phyloP scores from a whole-genome alignment of 257 asterid genomes.

The Plectranthus barbatus region DNA sequence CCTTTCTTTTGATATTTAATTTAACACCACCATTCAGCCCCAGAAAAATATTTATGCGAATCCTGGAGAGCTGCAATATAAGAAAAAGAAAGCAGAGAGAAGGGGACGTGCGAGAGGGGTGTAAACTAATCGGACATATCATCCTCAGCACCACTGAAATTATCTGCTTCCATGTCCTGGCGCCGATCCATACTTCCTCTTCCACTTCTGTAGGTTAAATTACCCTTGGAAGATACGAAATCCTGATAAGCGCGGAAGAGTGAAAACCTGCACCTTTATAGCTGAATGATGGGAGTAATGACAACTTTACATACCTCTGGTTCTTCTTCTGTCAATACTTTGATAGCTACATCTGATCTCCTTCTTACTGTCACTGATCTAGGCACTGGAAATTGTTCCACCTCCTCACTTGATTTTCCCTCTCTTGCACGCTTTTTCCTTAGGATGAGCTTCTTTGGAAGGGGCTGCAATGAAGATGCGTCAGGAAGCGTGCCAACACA shows the following conservation, averaged over 20 bases:
- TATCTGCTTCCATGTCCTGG: conserved; percentile 49
- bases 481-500: background rate
- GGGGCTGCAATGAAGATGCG: conserved; percentile 39
- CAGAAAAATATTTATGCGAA: no score
- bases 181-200: conserved; percentile 27
- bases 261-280: background rate
- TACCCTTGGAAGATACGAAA: conserved; percentile 34
- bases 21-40: no score
- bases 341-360: conserved; percentile 44
- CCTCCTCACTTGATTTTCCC: conserved; percentile 67
- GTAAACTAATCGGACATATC: conserved; percentile 58
- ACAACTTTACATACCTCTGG: conserved; percentile 23
- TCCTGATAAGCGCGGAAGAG: conserved; percentile 36
- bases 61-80: no score
- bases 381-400: conserved; percentile 75
- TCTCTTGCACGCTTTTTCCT: conserved; percentile 85
- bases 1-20: no score
- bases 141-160: conserved; percentile 53
- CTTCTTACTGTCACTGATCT: conserved; percentile 57
- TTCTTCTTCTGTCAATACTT: conserved; percentile 49
- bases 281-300: background rate
- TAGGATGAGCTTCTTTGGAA: conserved; percentile 33
- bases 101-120: no score
- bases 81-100: background rate
- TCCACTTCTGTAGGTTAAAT: conserved; percentile 30